Evolutionary conservation across 179 eudicot species (phyloP).

Genomic region (Nepenthes alata): DNA sequence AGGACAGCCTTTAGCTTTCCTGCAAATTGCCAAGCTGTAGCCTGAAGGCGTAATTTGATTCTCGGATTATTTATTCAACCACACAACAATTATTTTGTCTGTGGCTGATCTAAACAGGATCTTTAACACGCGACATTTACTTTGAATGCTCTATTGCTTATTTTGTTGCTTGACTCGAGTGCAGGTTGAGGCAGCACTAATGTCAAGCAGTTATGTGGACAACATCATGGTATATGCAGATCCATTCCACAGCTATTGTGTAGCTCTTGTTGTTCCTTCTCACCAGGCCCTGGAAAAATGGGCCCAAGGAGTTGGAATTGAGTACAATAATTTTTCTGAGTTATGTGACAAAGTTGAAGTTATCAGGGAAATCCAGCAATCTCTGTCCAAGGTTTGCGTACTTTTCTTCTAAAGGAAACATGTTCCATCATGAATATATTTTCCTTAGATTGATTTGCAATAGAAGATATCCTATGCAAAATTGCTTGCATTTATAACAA

Average conservation of each 20-base stretch:
- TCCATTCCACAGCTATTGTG: constrained; percentile 70
- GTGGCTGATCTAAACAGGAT: no score
- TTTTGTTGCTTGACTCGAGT: constrained; percentile 4
- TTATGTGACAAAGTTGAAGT: constrained; percentile 64
- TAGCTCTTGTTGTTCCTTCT: constrained; percentile 68
- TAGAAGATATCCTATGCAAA: no score
- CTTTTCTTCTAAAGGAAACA: neutral
- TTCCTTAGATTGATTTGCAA: no score
- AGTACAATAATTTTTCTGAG: constrained; percentile 43
- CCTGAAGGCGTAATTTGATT: no score
- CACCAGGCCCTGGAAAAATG: constrained; percentile 61
- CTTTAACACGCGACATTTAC: neutral
- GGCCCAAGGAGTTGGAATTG: constrained; percentile 62
- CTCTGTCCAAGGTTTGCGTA: constrained; percentile 58
- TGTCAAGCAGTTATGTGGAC: constrained; percentile 53
- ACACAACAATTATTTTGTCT: no score
- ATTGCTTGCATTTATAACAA: no score
- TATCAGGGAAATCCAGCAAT: constrained; percentile 64
- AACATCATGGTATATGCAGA: constrained; percentile 78
- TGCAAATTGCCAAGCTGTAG: no score
- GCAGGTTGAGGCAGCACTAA: constrained; percentile 80
- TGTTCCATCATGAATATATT: no score
- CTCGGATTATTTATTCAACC: no score
- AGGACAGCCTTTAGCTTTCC: no score
- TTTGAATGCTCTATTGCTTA: constrained; percentile 1